phyloP scores from a whole-genome alignment of 2,329 filamentous ascomycete species.

The Cordyceps tenuipes region DNA sequence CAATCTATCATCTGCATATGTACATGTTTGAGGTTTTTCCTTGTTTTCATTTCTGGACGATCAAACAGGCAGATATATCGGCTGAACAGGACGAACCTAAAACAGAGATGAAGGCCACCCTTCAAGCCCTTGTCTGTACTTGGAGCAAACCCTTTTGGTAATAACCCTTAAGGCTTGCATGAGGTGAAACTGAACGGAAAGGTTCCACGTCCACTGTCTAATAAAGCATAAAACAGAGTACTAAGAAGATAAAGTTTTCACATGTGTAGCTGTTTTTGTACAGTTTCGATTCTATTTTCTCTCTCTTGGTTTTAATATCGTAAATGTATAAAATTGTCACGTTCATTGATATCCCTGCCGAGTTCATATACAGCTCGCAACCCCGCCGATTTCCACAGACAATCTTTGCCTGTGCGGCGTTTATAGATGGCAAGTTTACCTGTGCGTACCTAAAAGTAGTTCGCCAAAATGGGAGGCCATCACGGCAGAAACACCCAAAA shows the following conservation, averaged over 20 bases:
- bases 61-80: background rate
- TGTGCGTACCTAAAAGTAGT: too few species aligned
- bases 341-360: too few species aligned
- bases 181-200: background rate
- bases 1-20: background rate
- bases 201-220: background rate
- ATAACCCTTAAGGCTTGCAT: background rate
- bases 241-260: background rate
- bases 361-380: too few species aligned
- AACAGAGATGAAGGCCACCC: background rate
- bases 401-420: too few species aligned
- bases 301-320: too few species aligned
- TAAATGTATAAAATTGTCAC: too few species aligned
- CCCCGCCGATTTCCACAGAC: too few species aligned
- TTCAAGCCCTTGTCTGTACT: background rate
- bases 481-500: too few species aligned
- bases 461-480: too few species aligned
- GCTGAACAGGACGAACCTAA: background rate
- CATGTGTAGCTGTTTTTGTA: background rate
- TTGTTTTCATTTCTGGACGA: background rate
- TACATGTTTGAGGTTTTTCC: background rate
- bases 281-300: background rate
- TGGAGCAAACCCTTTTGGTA: background rate
- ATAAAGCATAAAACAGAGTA: conserved; percentile 1
- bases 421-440: too few species aligned